Evolutionary conservation across 192 early-diverging fungal genomes (phyloP), one percentile per base, ranked within the genome.

Genomic region (Dissophora ornata): DNA sequence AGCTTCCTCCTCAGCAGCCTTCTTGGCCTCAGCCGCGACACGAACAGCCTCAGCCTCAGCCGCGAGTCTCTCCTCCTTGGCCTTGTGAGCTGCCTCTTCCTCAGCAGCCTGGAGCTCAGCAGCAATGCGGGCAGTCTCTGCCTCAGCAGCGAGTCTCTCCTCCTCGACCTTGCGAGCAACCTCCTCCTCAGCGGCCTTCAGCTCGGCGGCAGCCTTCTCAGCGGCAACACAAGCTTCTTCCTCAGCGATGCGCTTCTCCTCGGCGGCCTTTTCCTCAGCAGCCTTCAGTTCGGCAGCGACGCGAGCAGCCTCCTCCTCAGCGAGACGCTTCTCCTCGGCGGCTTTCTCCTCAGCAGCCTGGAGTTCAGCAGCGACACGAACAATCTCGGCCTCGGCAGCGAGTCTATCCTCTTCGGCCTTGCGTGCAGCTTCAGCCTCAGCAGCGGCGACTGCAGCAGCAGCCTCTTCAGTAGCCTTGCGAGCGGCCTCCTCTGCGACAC

Each of bases 21-120:
- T n/a, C 29, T 44, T 54, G 22, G 25, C 55, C 29, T 57, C 50
- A 16, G 45, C 56, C 22, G 55, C 55, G 36, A 67, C 18, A 16
- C 50, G 51, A 16, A 58, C 68, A 45, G 57, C 58, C 52, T 70
- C 52, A 3, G 9, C 53, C 33, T 70, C 68, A 24, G 50, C 68
- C 4, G 67, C 55, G 32, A 49, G 42, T 33, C 41, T 59, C 30
- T 53, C 36, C 36, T 38, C 36, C 50, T 64, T 45, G 24, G 25
- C 62, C 21, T 54, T 52, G 24, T 49, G 52, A 25, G 65, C 55
- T 5, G 66, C 66, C 54, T 58, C 38, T 18, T 59, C 61, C 24
- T 40, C 62, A 10, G 36, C 54, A 3, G 15, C 51, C 29, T 44
- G 44, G 22, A 32, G 46, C 29, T 57, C 50, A 16, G 45, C 56